These are phyloP conservation scores for Hypoxylon rubiginosum DNA, from an alignment of 2,329 filamentous ascomycete species.

Conservation along the genomic window DNA sequence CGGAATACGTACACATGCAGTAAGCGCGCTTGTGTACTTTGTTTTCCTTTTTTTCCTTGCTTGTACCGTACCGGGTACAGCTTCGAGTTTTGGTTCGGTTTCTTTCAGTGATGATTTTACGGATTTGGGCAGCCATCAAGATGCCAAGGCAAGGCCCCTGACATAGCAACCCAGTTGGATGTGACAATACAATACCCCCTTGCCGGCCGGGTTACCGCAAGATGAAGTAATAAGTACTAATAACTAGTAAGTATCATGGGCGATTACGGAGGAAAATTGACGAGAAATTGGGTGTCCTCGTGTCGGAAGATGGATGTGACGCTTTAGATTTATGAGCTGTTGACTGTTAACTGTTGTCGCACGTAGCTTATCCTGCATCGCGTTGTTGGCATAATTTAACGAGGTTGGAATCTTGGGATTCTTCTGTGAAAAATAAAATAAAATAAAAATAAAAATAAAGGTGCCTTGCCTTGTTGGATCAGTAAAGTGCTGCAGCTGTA, in stretches of 20 bases:
- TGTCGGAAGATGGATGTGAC: conserved; percentile 36
- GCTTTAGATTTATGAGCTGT: conserved; percentile 30
- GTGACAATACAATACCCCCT: conserved; percentile 32
- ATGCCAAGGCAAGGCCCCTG: conserved; percentile 39
- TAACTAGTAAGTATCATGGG: conserved; percentile 22
- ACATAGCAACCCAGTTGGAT: conserved; percentile 29
- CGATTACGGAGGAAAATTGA: conserved; percentile 18
- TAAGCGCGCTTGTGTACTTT: conserved; percentile 27
- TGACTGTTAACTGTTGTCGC: conserved; percentile 26
- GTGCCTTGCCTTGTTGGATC: conserved; percentile 22
- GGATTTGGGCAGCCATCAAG: conserved; percentile 38
- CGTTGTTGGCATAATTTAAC: conserved; percentile 20
- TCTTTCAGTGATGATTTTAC: conserved; percentile 32
- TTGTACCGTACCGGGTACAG: conserved; percentile 4
- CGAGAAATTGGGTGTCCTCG: conserved; percentile 29
- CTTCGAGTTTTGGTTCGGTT: conserved; percentile 18
- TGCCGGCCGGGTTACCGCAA: conserved; percentile 32
- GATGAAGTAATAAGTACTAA: conserved; percentile 28
- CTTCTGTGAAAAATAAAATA: no score
- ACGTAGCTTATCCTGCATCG: conserved; percentile 20
- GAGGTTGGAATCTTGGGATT: background rate
- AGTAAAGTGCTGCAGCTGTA: conserved; percentile 19
- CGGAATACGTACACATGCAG: conserved; percentile 39
- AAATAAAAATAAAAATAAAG: background rate
- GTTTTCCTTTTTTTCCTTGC: conserved; percentile 1